Percentiles rank a stretch among this genome's conserved stretches.
Conservation (phyloP, 1,139 yeast species). For the Taphrina wiesneri region DNA sequence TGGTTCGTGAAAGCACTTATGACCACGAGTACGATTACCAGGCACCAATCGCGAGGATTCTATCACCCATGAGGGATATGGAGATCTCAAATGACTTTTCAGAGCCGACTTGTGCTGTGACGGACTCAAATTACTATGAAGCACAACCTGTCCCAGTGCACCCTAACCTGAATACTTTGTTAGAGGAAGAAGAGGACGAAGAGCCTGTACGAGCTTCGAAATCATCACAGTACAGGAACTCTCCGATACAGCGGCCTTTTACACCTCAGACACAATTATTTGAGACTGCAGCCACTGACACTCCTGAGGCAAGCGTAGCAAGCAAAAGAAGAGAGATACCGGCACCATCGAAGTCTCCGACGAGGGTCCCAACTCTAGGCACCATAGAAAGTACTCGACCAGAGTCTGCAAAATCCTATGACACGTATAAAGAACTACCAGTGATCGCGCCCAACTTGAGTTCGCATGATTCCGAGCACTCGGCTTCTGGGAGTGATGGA, state of each 20-base stretch:
- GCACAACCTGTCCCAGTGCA: neutral
- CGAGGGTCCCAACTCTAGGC: neutral
- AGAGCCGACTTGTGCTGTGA: neutral
- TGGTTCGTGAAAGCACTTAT: slow-evolving; percentile 13
- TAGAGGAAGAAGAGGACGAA: slow-evolving; percentile 7
- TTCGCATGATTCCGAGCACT: neutral
- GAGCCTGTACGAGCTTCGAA: neutral
- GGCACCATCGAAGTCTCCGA: neutral
- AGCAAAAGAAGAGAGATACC: neutral
- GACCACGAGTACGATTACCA: slow-evolving; percentile 20
- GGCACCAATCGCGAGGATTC: neutral
- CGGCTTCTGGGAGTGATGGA: neutral
- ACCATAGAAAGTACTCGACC: neutral
- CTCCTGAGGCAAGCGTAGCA: neutral
- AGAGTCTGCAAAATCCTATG: neutral
- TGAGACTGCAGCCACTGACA: too few species aligned
- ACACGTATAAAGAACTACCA: neutral
- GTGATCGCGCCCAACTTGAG: neutral
- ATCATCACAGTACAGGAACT: neutral
- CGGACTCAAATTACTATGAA: neutral
- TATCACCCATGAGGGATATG: neutral
- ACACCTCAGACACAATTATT: too few species aligned
- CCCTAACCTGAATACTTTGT: slow-evolving; percentile 1
- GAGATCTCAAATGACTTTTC: neutral
- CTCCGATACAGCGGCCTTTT: neutral